Percentiles rank a stretch among this genome's conserved stretches.
Conservation (phyloP, 306 rosid species). For the Delonix regia region DNA sequence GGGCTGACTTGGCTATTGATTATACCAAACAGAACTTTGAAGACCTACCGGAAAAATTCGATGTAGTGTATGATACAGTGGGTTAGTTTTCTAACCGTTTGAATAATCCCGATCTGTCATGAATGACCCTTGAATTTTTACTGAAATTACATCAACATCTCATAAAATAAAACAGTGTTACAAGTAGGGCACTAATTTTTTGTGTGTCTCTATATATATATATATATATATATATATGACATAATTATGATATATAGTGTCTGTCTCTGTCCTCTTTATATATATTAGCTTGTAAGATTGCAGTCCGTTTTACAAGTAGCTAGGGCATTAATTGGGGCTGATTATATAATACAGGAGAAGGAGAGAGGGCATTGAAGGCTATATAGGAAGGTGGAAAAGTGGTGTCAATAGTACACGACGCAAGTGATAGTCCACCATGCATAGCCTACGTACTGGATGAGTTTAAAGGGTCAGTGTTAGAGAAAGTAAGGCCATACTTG, state of each 20-base stretch:
- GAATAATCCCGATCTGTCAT: too few relatives aligned
- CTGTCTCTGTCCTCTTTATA: too few relatives aligned
- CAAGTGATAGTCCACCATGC: background rate
- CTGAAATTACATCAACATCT: too few relatives aligned
- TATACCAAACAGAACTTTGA: background rate
- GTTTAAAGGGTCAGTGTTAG: slow-evolving; percentile 44
- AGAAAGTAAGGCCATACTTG: slow-evolving; percentile 62
- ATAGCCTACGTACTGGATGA: background rate
- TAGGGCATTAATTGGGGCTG: too few relatives aligned
- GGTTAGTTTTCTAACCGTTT: background rate
- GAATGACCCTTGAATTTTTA: too few relatives aligned
- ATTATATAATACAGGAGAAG: background rate
- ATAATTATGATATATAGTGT: too few relatives aligned
- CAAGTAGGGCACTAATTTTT: too few relatives aligned
- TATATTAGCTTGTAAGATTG: too few relatives aligned
- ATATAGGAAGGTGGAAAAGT: background rate
- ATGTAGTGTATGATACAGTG: background rate
- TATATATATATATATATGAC: too few relatives aligned
- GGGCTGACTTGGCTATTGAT: background rate
- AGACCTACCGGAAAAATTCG: background rate
- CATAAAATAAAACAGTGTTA: too few relatives aligned
- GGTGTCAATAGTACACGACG: background rate
- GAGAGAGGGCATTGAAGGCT: background rate
- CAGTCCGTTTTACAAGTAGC: too few relatives aligned
- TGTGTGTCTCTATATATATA: too few relatives aligned